These are phyloP conservation scores for Solioccasus polychromus DNA, from an alignment of 768 basidiomycete species.

Conservation along the genomic window DNA sequence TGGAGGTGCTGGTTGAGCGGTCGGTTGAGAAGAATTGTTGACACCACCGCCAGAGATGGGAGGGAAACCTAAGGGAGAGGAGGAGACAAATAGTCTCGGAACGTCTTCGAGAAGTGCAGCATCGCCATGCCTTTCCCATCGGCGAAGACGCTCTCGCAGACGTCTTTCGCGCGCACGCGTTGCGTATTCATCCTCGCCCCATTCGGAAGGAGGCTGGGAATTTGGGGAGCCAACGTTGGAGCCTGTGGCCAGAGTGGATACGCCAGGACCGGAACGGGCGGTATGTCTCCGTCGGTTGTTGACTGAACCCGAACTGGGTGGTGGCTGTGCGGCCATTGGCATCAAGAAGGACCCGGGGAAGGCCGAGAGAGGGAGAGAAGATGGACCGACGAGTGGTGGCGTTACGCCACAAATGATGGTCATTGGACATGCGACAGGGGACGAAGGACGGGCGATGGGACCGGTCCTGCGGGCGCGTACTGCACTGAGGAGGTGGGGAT, in stretches of 20 bases:
- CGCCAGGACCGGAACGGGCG: constrained; percentile 17
- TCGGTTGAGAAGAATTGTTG: constrained; percentile 17
- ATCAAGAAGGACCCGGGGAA: constrained; percentile 11
- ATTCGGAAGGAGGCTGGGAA: constrained; percentile 37
- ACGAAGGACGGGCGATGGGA: constrained; percentile 53
- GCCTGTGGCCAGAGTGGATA: constrained; percentile 33
- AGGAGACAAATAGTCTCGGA: constrained; percentile 45
- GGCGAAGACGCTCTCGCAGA: constrained; percentile 63
- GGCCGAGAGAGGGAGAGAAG: constrained; percentile 17
- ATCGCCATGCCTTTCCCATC: constrained; percentile 69
- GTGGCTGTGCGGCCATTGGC: constrained; percentile 11
- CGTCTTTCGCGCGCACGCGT: constrained; percentile 70
- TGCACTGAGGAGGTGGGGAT: constrained; percentile 71
- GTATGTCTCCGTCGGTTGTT: constrained; percentile 14
- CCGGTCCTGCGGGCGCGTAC: constrained; percentile 76
- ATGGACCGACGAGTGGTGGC: constrained; percentile 63
- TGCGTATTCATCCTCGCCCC: constrained; percentile 64
- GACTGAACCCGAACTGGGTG: background rate
- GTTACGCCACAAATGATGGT: constrained; percentile 87
- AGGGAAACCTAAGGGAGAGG: constrained; percentile 17
- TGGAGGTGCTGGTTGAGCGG: constrained; percentile 24
- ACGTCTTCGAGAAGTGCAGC: constrained; percentile 58
- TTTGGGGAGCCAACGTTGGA: constrained; percentile 18
- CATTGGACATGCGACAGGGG: constrained; percentile 66
- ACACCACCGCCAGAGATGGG: background rate